Percentiles rank a stretch among this genome's conserved stretches.
Evolutionary conservation across 768 basidiomycete species (phyloP).

Genomic region (Hericium alpestre): DNA sequence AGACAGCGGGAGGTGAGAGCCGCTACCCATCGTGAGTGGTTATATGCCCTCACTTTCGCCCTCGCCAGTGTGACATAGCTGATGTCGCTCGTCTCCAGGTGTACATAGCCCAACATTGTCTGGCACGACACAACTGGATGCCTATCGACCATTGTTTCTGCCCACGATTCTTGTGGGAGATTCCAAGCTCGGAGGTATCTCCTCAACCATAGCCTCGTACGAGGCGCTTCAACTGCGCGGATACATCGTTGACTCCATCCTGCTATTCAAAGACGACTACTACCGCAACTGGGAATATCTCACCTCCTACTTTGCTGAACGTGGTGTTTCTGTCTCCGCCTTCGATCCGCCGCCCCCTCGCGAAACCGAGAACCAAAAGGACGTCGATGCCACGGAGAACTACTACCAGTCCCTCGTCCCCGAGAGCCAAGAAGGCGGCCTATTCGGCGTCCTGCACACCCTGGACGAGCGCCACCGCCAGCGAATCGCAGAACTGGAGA

Average conservation of each 20-base stretch:
- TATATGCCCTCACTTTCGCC: not conserved
- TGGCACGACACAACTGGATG: conserved; percentile 74
- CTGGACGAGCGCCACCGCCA: conserved; percentile 52
- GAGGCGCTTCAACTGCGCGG: conserved; percentile 87
- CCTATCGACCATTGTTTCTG: conserved; percentile 77
- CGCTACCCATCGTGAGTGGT: conserved; percentile 4
- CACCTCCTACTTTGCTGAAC: conserved; percentile 64
- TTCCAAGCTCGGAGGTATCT: conserved; percentile 86
- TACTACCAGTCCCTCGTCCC: conserved; percentile 57
- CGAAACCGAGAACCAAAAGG: conserved; percentile 30
- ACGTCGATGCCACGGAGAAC: conserved; percentile 44
- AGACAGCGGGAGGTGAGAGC: conserved; percentile 87
- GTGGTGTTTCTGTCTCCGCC: conserved; percentile 44
- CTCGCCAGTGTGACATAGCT: no score
- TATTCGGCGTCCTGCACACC: conserved; percentile 40
- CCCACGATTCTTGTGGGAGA: conserved; percentile 86
- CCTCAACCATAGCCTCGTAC: conserved; percentile 84
- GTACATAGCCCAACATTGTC: conserved; percentile 85
- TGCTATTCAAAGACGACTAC: conserved; percentile 78
- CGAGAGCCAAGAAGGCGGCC: conserved; percentile 22
- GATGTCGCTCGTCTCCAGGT: conserved; percentile 33
- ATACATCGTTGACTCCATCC: conserved; percentile 73
- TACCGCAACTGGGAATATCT: conserved; percentile 86
- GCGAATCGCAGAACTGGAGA: conserved; percentile 64
- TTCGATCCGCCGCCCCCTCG: conserved; percentile 50